A percentile compares a stretch with the other conserved stretches of the same genome.
Evolutionary conservation across 192 early-diverging fungal species (phyloP).

Genomic region (Entophlyctis luteolus): DNA sequence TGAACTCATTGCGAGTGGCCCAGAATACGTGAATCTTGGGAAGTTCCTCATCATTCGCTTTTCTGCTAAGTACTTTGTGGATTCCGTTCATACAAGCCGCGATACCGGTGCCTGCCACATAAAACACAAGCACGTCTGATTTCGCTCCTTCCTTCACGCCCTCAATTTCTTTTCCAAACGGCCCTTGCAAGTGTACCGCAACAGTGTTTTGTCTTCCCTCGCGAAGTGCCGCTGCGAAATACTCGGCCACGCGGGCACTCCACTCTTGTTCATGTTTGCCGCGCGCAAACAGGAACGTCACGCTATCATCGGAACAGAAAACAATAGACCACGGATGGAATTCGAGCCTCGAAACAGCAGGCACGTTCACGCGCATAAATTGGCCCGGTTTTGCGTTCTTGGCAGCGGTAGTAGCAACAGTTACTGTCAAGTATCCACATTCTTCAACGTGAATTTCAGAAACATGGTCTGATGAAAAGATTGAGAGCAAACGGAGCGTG

Average conservation of each 20-base stretch:
- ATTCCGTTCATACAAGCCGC: too few species aligned
- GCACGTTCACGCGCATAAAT: slow-evolving; percentile 15
- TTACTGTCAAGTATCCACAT: neutral
- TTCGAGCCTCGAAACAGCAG: slow-evolving; percentile 16
- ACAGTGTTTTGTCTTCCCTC: too few species aligned
- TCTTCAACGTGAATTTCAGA: neutral
- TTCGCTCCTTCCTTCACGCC: neutral
- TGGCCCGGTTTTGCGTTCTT: neutral
- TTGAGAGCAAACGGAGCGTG: neutral
- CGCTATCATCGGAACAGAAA: neutral
- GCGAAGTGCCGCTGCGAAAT: neutral
- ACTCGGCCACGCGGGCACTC: slow-evolving; percentile 1
- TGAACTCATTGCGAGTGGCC: neutral
- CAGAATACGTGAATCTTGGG: too few species aligned
- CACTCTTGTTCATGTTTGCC: slow-evolving; percentile 6
- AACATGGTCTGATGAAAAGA: neutral
- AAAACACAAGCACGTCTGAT: slow-evolving; percentile 25
- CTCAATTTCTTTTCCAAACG: slow-evolving; percentile 14
- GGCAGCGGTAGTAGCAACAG: neutral
- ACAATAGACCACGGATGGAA: slow-evolving; percentile 20
- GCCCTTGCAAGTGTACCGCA: slow-evolving; percentile 27
- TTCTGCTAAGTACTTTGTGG: too few species aligned
- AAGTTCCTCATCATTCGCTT: too few species aligned
- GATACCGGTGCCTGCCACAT: slow-evolving; percentile 30
- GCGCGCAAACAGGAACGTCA: slow-evolving; percentile 10